These are phyloP conservation scores for Malassezia japonica DNA, from an alignment of 1,284 basidiomycete species.

Conservation along the genomic window DNA sequence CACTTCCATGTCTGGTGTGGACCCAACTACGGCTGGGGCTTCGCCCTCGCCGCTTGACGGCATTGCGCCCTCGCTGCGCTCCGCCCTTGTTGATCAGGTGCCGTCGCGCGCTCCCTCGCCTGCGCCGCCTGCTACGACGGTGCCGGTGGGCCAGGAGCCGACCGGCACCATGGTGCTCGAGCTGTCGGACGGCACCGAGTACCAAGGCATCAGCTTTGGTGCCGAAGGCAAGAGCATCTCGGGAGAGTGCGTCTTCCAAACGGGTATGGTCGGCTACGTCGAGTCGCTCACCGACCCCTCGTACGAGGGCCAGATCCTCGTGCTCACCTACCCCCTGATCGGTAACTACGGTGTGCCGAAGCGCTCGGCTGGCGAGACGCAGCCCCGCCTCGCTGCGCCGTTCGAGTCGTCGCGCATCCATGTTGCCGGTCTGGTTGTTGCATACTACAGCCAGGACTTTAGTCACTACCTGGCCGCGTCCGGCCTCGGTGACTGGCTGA, in stretches of 20 bases:
- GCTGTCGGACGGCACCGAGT: conserved; percentile 79
- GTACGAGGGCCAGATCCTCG: conserved; percentile 94
- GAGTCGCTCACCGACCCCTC: conserved; percentile 98
- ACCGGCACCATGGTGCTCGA: conserved; percentile 62
- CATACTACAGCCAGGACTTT: conserved; percentile 80
- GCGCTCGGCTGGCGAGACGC: conserved; percentile 50
- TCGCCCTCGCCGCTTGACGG: conserved; percentile 15
- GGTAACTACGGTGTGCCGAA: conserved; percentile 98
- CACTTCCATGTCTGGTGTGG: conserved; percentile 22
- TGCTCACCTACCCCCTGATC: conserved; percentile 90
- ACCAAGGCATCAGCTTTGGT: conserved; percentile 84
- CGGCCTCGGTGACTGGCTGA: conserved; percentile 82
- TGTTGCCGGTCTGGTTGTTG: conserved; percentile 79
- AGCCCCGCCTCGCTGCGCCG: conserved; percentile 47
- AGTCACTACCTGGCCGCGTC: conserved; percentile 88
- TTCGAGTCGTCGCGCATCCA: conserved; percentile 96
- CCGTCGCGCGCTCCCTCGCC: conserved; percentile 19
- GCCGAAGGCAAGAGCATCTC: conserved; percentile 79
- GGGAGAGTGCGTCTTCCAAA: conserved; percentile 99
- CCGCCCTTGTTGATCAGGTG: conserved; percentile 23
- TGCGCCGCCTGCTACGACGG: conserved; percentile 16
- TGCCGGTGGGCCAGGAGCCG: conserved; percentile 17
- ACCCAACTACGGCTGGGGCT: conserved; percentile 20
- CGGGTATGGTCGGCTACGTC: conserved; percentile 98
- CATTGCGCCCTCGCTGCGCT: conserved; percentile 25